Percentiles rank a stretch among this genome's conserved stretches.
phyloP scores from a whole-genome alignment of 495 filamentous ascomycete species.

The Penicillium turbatum region DNA sequence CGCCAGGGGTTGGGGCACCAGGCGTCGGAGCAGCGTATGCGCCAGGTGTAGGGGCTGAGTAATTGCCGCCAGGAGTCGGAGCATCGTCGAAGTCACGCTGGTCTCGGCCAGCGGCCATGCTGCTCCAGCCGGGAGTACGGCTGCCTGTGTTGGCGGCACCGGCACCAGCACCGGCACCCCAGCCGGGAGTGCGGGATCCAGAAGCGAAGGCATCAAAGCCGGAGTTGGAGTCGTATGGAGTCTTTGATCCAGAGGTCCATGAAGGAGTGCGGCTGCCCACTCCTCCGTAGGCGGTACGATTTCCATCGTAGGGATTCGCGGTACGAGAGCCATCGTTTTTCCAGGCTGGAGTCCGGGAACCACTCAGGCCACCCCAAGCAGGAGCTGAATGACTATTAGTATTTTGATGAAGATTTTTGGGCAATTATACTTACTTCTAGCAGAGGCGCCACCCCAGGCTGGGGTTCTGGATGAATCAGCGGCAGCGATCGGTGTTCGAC shows the following conservation, averaged over 20 bases:
- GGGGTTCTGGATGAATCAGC: conserved; percentile 61
- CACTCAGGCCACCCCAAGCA: conserved; percentile 56
- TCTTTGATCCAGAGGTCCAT: conserved; percentile 62
- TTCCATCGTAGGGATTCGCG: conserved; percentile 78
- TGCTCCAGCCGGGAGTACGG: conserved; percentile 51
- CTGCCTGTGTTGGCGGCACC: conserved; percentile 42
- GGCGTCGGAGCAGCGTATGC: conserved; percentile 64
- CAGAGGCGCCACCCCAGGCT: conserved; percentile 56
- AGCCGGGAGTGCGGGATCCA: conserved; percentile 71
- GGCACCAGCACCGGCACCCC: conserved; percentile 45
- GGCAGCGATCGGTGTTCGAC: conserved; percentile 63
- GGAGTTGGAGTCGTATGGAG: conserved; percentile 60
- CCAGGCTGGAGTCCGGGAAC: conserved; percentile 73
- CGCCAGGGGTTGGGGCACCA: conserved; percentile 74
- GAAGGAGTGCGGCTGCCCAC: conserved; percentile 48
- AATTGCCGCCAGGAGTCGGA: conserved; percentile 69
- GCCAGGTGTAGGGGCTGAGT: conserved; percentile 49
- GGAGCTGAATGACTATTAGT: conserved; percentile 41
- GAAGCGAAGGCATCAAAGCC: conserved; percentile 68
- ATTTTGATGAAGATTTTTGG: neutral
- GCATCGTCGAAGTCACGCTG: conserved; percentile 52
- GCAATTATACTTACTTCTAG: conserved; percentile 50
- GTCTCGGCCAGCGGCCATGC: conserved; percentile 20
- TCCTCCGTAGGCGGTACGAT: conserved; percentile 66
- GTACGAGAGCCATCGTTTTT: conserved; percentile 65